Evolutionary conservation across 2,329 filamentous ascomycete species (phyloP), one percentile per base, ranked within the genome.

Genomic region (Botrytis porri): DNA sequence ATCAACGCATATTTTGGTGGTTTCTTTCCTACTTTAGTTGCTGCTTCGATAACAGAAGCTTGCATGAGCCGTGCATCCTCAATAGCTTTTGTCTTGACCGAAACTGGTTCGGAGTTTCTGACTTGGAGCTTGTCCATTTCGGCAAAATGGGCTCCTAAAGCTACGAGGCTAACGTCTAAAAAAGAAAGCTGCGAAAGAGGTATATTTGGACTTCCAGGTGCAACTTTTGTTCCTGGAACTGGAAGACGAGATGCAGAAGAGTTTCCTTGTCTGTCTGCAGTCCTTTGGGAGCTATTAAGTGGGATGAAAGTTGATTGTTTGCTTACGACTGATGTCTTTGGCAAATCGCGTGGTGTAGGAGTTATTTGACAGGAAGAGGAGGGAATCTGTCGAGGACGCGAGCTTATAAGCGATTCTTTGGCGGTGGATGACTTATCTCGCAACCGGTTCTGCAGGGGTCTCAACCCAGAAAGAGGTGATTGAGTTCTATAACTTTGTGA

Each of bases 41-140:
- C 90, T 74, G 88, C 85, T 76, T 92, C 89, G 65, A 87, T 83
- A 41, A 93, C 89, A 3, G 86, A 82, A 64, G 85, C 84, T 81
- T 92, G 89, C 89, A 92, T 92, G 77, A 91, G 89, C 77, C 87
- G 86, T 45, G 91, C 91, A 86, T 93, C 91, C 80, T 92, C 87
- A 45, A 90, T 83, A 41, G 78, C 78, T 70, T 78, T 78, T 32
- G 74, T 62, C 73, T 77, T 79, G 43, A 75, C 64, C 41, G 73
- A 69, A 70, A 66, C 75, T 39, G 70, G 39, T 65, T 77, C 78
- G 32, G 70, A 41, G 14, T 51, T 66, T 63, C 74, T 64, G 35
- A 77, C 72, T 61, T 72, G 70, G 35, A 76, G 70, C 39, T 59
- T 69, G 20, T 75, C 74, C 74, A 75, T 75, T 39, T 71, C 45